Evolutionary conservation across 2,329 filamentous ascomycete species (phyloP), one percentile per base, ranked within the genome.

Genomic region (Ceratocystis colombiana): DNA sequence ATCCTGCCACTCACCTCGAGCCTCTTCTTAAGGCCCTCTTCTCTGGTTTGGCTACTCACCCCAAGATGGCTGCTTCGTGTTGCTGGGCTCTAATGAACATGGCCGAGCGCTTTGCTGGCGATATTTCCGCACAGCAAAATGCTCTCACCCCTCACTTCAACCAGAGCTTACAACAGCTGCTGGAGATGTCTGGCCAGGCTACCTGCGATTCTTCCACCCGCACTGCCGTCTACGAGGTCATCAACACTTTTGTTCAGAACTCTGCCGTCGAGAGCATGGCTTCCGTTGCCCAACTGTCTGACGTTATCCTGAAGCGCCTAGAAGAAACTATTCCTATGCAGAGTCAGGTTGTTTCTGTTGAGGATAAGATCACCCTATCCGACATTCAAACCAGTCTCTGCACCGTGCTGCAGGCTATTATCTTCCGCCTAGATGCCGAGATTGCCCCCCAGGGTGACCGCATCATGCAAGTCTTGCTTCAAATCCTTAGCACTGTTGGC

Each of bases 1-100:
- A 99, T 74, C 88, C 90, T 50, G 80, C 83, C 71, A 81, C 86
- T 69, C 90, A 96, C 74, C 83, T 99, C 4, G 88, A 91, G 70
- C 85, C 88, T 22, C 81, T 99, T 69, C 93, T 99, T 73, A 84
- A 86, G 66, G 89, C 92, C 50, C 84, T 99, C 8, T 99, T 99
- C 79, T 85, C 87, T 71, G 94, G 93, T 63, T 82, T 99, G 68
- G 85, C 90, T 68, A 93, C 89, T 78, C 94, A 88, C 75, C 88
- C 91, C 68, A 96, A 96, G 84, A 99, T 99, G 87, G 94, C 93
- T 41, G 87, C 90, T 66, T 99, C 94, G 37, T 97, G 94, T 85
- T 99, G 94, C 79, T 96, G 95, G 94, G 92, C 94, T 41, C 79
- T 99, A 71, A 97, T 99, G 90, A 99, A 97, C 78, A 79, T 99